Conservation (phyloP, 2,329 filamentous ascomycete species). For the Colletotrichum graminicola region DNA sequence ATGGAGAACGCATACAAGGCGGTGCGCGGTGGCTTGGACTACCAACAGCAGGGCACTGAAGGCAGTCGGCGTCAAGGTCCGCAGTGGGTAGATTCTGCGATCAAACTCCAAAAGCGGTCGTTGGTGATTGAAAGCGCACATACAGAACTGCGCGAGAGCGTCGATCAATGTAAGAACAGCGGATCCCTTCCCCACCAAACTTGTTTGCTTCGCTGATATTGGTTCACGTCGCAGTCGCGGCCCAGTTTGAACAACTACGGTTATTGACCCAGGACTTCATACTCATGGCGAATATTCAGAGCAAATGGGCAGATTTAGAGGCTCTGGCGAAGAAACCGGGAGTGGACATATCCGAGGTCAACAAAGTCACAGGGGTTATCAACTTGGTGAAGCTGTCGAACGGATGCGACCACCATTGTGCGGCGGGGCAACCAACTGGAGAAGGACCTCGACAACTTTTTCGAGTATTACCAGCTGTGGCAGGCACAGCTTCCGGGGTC, state of each 20-base stretch:
- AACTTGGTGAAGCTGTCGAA: not conserved
- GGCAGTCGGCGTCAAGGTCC: not conserved
- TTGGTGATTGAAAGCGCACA: not conserved
- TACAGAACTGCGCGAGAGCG: not conserved
- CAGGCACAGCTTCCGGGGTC: no score
- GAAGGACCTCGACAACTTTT: not conserved
- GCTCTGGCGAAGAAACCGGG: not conserved
- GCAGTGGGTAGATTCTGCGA: not conserved
- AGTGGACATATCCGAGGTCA: not conserved
- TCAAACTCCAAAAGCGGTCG: not conserved
- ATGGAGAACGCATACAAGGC: not conserved
- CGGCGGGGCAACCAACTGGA: not conserved
- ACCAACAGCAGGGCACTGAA: not conserved
- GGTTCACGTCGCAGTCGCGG: not conserved
- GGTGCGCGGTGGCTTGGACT: not conserved
- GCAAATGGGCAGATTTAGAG: not conserved
- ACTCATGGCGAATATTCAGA: not conserved
- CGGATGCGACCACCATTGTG: not conserved
- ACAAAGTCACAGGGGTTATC: not conserved
- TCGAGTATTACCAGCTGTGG: not conserved
- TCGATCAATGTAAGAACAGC: not conserved
- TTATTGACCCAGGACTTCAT: not conserved
- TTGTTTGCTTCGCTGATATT: not conserved
- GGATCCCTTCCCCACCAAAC: not conserved
- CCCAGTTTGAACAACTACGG: not conserved